phyloP scores from a whole-genome alignment of 2,329 filamentous ascomycete genomes.

The Parafenestella ontariensis region DNA sequence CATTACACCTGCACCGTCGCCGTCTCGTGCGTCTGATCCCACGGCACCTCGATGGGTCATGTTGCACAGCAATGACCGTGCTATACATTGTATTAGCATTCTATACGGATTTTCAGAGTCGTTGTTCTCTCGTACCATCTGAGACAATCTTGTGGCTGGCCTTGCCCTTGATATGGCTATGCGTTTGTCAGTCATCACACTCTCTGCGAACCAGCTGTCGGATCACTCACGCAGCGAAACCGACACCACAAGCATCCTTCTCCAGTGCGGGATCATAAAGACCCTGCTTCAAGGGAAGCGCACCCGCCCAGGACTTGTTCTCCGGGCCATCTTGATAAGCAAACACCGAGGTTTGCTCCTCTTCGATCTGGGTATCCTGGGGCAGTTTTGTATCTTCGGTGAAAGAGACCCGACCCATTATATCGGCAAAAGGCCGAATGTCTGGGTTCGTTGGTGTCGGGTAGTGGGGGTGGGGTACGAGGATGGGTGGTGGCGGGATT shows the following conservation, averaged over 20 bases:
- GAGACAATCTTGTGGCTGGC: conserved; percentile 98
- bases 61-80: conserved; percentile 95
- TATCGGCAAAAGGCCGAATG: conserved; percentile 60
- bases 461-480: conserved; percentile 26
- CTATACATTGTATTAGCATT: conserved; percentile 57
- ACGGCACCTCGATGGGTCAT: conserved; percentile 99
- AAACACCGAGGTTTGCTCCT: conserved; percentile 71
- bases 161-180: conserved; percentile 94
- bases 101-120: not conserved
- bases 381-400: conserved; percentile 58
- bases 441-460: conserved; percentile 32
- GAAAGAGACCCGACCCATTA: conserved; percentile 62
- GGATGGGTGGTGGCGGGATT: conserved; percentile 30
- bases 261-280: conserved; percentile 95
- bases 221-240: conserved; percentile 86
- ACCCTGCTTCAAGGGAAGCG: conserved; percentile 97
- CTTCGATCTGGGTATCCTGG: conserved; percentile 59
- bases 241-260: conserved; percentile 99
- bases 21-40: conserved; percentile 95
- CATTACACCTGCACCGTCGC: conserved; percentile 99
- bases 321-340: conserved; percentile 79
- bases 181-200: conserved; percentile 32
- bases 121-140: conserved; percentile 74
- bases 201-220: not conserved
- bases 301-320: conserved; percentile 93